Evolutionary conservation across 1,284 basidiomycete species (phyloP).

Genomic region (Lentinula novae-zelandiae): DNA sequence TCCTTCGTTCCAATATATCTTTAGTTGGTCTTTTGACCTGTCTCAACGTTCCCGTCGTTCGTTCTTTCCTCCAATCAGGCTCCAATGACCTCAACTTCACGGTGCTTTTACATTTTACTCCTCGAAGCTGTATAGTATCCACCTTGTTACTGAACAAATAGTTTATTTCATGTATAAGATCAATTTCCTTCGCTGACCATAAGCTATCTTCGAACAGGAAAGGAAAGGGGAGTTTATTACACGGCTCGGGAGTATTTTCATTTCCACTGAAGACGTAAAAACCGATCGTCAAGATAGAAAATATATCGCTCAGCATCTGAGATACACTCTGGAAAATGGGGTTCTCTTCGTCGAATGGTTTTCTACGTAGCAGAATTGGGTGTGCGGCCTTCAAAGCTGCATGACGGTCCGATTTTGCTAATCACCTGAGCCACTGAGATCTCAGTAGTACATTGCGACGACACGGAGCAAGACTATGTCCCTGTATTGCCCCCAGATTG

Average conservation of each 20-base stretch:
- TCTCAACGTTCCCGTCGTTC: background rate
- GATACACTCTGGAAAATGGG: background rate
- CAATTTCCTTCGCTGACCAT: no score
- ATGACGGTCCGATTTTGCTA: background rate
- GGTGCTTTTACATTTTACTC: background rate
- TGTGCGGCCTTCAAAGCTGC: background rate
- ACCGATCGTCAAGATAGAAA: background rate
- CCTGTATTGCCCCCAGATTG: no score
- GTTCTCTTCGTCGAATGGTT: background rate
- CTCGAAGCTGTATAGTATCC: background rate
- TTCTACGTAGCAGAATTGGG: background rate
- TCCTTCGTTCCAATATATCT: background rate
- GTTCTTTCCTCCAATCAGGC: background rate
- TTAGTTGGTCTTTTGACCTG: background rate
- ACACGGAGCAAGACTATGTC: no score
- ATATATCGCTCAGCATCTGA: background rate
- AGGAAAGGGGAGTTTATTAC: no score
- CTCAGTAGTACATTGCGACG: background rate
- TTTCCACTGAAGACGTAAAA: background rate
- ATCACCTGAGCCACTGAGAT: background rate
- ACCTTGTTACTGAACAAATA: background rate
- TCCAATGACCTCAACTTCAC: background rate
- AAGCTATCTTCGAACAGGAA: no score
- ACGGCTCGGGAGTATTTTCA: background rate
- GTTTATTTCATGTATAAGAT: no score